phyloP scores from a whole-genome alignment of 2,329 filamentous ascomycete species.

The Penicillium sp. region DNA sequence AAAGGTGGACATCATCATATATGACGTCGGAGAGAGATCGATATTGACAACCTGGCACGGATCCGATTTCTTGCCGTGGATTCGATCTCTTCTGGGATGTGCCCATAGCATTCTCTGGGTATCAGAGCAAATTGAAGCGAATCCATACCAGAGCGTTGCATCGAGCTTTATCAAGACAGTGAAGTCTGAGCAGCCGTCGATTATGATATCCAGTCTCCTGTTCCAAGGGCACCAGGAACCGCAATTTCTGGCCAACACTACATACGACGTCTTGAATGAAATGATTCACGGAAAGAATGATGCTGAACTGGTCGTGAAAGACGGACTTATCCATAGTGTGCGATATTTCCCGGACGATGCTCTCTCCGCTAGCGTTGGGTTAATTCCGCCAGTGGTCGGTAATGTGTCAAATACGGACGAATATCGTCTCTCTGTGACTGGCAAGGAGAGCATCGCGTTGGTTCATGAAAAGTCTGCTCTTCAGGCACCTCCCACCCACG shows the following conservation, averaged over 20 bases:
- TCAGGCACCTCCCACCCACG: too few relatives aligned
- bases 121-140: constrained; percentile 5
- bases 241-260: constrained; percentile 6
- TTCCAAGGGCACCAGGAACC: constrained; percentile 6
- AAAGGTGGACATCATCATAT: constrained; percentile 12
- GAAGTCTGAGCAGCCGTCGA: constrained; percentile 19
- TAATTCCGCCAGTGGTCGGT: constrained; percentile 11
- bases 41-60: constrained; percentile 19
- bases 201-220: constrained; percentile 16
- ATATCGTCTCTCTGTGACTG: constrained; percentile 8
- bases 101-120: constrained; percentile 21
- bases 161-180: constrained; percentile 19
- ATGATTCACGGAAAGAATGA: constrained; percentile 11
- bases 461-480: neutral
- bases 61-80: constrained; percentile 16
- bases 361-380: constrained; percentile 16
- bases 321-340: constrained; percentile 11
- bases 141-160: constrained; percentile 16
- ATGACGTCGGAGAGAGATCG: constrained; percentile 16
- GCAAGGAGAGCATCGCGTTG: neutral
- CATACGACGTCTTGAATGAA: constrained; percentile 10
- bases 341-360: constrained; percentile 20
- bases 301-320: constrained; percentile 10
- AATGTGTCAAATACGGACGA: neutral
- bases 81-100: constrained; percentile 14